Percentiles rank a stretch among this genome's conserved stretches.
phyloP scores from a whole-genome alignment of 2,329 filamentous ascomycete species.

The Zymoseptoria crescenta region DNA sequence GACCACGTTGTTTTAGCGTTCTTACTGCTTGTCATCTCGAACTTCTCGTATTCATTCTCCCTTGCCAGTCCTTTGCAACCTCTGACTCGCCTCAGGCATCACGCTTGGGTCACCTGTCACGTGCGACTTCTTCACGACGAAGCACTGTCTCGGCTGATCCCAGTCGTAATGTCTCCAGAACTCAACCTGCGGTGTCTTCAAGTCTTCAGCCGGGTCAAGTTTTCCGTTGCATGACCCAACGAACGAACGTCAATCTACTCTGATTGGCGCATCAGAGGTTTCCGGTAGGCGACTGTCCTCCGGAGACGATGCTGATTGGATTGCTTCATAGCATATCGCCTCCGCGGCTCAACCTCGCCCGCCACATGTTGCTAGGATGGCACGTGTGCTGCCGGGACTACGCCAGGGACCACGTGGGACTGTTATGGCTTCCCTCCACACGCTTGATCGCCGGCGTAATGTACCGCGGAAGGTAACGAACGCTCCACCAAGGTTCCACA shows the following conservation, averaged over 20 bases:
- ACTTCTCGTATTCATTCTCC: background rate
- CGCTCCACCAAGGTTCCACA: background rate
- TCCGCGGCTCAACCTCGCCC: background rate
- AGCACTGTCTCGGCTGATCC: background rate
- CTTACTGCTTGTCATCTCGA: background rate
- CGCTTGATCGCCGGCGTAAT: background rate
- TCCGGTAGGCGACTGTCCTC: background rate
- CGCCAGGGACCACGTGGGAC: background rate
- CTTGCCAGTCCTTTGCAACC: background rate
- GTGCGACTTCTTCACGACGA: background rate
- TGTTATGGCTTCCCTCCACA: background rate
- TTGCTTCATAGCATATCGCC: background rate
- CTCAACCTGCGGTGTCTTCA: background rate
- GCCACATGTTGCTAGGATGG: background rate
- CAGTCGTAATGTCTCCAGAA: background rate
- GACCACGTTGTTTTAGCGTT: background rate
- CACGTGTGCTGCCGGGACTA: background rate
- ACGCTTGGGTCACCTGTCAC: background rate
- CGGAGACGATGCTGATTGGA: background rate
- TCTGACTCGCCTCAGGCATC: background rate
- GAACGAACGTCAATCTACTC: background rate
- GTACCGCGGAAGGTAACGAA: background rate
- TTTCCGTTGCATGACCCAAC: background rate
- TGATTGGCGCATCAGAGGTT: background rate
- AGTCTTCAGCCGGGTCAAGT: background rate